Base-by-base conservation (phyloP, 805 yeast species). In the Metschnikowia kofuensis region DNA sequence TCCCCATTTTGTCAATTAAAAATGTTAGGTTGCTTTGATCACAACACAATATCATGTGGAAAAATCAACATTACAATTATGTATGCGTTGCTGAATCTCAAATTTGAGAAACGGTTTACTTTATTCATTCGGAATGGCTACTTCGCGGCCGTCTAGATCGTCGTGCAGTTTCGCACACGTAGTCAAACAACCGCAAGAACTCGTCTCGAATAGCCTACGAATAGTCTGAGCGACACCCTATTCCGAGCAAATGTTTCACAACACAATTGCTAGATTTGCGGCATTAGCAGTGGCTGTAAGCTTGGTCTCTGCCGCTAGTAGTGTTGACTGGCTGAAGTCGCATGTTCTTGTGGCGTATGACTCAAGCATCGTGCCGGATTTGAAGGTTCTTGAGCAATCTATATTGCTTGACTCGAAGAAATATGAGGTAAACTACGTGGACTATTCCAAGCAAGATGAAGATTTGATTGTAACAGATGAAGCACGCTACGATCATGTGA, bases 281-380 rank as follows among this genome's bases (percentile, higher is more conserved):
- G 53, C 55, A 26, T 37, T 51, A 31, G 45, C 56, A 40, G 39
- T 48, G n/a, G 45, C 53, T 15, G 42, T 54, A 41, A 44, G 38
- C 12, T 13, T 44, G 21, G 51, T 45, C 6, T 38, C 38, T 8
- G 55, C 58, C 7, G 40, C 45, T 14, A 14, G 38, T 5, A 38
- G 27, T 10, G 31, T 26, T 12, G 46, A 40, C 29, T 47, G 47
- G 45, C 44, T 27, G 40, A 51, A 49, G 26, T 16, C 44, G 11
- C 55, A 50, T 35, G 66, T 67, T 9, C 65, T 73, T 57, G 65
- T 72, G 6, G 60, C 71, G 13, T 67, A 62, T 53, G 77, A 73
- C 49, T 55, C 70, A 7, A 57, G 49, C 36, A 47, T 60, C 40
- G 47, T 40, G 28, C 41, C 35, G 26, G 52, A 50, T 14, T 37